Conservation (phyloP, 495 filamentous ascomycete genomes). For the Hyaloscypha bicolor region DNA sequence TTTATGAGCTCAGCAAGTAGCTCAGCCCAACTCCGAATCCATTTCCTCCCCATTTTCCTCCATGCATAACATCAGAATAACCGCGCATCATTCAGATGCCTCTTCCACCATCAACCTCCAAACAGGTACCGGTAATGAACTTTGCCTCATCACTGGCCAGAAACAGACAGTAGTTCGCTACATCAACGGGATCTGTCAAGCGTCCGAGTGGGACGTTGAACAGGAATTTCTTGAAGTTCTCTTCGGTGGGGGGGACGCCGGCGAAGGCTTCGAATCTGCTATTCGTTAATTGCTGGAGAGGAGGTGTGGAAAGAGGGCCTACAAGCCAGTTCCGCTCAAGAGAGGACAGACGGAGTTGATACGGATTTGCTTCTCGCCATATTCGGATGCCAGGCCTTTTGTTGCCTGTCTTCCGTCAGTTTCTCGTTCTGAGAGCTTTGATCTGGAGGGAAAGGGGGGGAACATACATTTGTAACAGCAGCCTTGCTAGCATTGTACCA, state of each 20-base stretch:
- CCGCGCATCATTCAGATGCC: constrained; percentile 20
- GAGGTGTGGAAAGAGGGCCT: constrained; percentile 1
- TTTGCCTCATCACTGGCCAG: constrained; percentile 67
- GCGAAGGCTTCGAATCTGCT: constrained; percentile 61
- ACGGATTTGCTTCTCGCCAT: constrained; percentile 64
- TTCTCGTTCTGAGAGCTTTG: not conserved
- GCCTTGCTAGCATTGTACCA: constrained; percentile 75
- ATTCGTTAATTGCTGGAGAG: not conserved
- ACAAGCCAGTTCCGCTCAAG: constrained; percentile 61
- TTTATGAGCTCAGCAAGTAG: not conserved
- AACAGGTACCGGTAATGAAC: constrained; percentile 70
- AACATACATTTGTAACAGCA: constrained; percentile 60
- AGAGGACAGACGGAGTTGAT: constrained; percentile 66
- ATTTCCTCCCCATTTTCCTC: not conserved
- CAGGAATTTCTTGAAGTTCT: constrained; percentile 69
- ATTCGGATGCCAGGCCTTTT: constrained; percentile 70
- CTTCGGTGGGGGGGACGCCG: constrained; percentile 66
- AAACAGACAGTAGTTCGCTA: constrained; percentile 67
- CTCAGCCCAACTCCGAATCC: not conserved
- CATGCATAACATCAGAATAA: not conserved
- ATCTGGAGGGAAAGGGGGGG: constrained; percentile 1
- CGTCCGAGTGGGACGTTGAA: constrained; percentile 67
- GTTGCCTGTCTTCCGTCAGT: constrained; percentile 44
- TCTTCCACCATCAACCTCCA: constrained; percentile 62
- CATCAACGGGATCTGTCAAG: constrained; percentile 63